A percentile compares a stretch with the other conserved stretches of the same genome.
Evolutionary conservation across 164 flowering plant genomes (phyloP).

Genomic region (Chloranthus sessilifolius): DNA sequence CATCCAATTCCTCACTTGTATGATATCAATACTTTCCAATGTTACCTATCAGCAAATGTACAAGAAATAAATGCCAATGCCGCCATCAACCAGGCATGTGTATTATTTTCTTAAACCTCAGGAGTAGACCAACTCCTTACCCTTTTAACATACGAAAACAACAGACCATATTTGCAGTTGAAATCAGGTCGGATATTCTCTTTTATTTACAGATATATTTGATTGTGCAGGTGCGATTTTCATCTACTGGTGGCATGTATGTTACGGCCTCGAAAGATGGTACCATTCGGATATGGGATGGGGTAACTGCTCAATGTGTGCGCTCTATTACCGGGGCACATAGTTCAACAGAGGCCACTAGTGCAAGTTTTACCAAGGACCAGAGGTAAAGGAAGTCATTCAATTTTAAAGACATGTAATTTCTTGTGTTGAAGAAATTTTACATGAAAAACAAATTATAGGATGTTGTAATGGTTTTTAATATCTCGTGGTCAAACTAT

Average conservation of each 20-base stretch:
- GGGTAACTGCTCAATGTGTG: constrained; percentile 64
- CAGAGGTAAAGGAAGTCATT: constrained; percentile 39
- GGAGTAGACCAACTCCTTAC: not conserved
- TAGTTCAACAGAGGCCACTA: constrained; percentile 69
- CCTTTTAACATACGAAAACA: constrained; percentile 2
- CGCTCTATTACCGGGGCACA: constrained; percentile 74
- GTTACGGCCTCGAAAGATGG: constrained; percentile 94
- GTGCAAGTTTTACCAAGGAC: constrained; percentile 78
- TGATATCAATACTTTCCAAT: constrained; percentile 82
- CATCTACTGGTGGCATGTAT: constrained; percentile 77
- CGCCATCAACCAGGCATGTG: constrained; percentile 73
- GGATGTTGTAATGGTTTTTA: not conserved
- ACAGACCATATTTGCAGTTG: not conserved
- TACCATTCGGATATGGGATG: constrained; percentile 78
- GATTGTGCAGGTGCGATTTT: constrained; percentile 66
- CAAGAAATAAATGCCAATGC: constrained; percentile 54
- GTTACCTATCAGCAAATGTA: constrained; percentile 61
- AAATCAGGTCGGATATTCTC: not conserved
- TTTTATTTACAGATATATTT: constrained; percentile 7
- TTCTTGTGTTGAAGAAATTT: not conserved
- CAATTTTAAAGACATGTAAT: not conserved
- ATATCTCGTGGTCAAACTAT: too few species aligned
- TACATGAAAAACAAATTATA: not conserved
- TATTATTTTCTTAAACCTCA: not conserved
- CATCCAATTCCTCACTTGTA: constrained; percentile 80